Evolutionary conservation across 2,329 filamentous ascomycete species (phyloP).

Genomic region (Magnaporthiopsis rhizophila): DNA sequence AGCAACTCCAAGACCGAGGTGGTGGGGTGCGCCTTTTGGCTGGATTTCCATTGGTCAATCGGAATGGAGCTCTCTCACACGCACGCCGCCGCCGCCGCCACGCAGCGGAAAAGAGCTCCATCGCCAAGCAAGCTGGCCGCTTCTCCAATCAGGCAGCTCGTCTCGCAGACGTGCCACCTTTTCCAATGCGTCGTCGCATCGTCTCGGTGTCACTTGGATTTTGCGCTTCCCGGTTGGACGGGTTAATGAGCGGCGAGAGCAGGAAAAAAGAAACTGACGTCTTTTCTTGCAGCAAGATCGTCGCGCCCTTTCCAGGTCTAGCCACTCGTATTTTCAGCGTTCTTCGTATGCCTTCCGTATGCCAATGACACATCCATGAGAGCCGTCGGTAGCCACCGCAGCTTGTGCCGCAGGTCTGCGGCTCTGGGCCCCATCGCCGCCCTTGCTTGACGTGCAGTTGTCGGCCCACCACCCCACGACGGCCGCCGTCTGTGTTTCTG

Average conservation of each 20-base stretch:
- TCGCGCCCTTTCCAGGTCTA: not conserved
- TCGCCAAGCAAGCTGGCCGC: not conserved
- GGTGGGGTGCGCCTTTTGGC: not conserved
- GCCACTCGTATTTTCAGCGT: too few species aligned
- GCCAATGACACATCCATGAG: not conserved
- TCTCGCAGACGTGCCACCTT: not conserved
- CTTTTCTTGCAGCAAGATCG: not conserved
- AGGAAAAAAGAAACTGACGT: not conserved
- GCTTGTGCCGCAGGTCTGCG: not conserved
- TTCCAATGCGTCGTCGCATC: not conserved
- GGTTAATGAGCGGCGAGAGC: not conserved
- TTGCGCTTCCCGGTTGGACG: not conserved
- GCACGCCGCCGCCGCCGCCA: not conserved
- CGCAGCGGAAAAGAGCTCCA: not conserved
- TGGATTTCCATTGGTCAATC: not conserved
- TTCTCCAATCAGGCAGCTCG: not conserved
- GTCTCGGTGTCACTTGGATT: not conserved
- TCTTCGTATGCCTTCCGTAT: too few species aligned
- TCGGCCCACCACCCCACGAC: too few species aligned
- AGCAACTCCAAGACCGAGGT: too few species aligned
- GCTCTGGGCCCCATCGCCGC: not conserved
- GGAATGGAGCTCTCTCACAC: too few species aligned
- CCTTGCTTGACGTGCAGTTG: too few species aligned
- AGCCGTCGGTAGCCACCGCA: not conserved
- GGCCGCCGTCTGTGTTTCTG: too few species aligned